phyloP scores from a whole-genome alignment of 1,284 basidiomycete species.

The Leccinum ponderosum region DNA sequence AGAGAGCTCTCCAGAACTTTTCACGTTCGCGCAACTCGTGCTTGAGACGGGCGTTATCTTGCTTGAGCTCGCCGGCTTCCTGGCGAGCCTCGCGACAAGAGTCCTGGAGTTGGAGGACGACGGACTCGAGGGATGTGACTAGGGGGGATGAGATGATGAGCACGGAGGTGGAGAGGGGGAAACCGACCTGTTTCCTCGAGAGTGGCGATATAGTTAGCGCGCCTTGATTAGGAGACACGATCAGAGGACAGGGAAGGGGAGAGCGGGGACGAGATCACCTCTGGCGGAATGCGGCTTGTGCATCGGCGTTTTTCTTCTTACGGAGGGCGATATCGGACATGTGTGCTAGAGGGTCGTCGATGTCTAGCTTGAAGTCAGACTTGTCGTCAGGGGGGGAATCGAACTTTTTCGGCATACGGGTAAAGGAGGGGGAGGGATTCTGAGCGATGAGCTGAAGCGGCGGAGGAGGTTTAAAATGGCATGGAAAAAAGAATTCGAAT shows the following conservation, averaged over 20 bases:
- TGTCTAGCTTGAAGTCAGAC: conserved; percentile 40
- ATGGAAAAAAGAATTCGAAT: conserved; percentile 63
- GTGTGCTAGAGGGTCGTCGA: conserved; percentile 36
- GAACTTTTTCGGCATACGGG: conserved; percentile 47
- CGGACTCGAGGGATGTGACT: conserved; percentile 77
- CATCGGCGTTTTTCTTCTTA: conserved; percentile 84
- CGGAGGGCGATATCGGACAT: conserved; percentile 65
- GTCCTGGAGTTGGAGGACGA: conserved; percentile 79
- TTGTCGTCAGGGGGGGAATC: conserved; percentile 38
- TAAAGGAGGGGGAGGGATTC: conserved; percentile 17
- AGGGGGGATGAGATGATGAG: conserved; percentile 14
- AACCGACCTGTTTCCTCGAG: conserved; percentile 78
- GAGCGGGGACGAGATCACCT: conserved; percentile 23
- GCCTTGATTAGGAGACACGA: conserved; percentile 52
- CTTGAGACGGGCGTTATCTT: conserved; percentile 63
- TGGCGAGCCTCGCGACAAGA: conserved; percentile 67
- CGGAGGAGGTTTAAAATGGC: conserved; percentile 48
- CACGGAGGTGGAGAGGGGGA: conserved; percentile 17
- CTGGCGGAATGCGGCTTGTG: conserved; percentile 54
- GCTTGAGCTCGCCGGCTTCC: conserved; percentile 57
- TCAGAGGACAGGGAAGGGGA: conserved; percentile 17
- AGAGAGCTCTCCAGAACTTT: conserved; percentile 66
- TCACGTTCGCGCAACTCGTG: conserved; percentile 70
- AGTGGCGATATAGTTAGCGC: conserved; percentile 84
- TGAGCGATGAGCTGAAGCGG: conserved; percentile 18